These are phyloP conservation scores for Crataegus laevigata DNA, from an alignment of 306 rosid species.

Conservation along the genomic window DNA sequence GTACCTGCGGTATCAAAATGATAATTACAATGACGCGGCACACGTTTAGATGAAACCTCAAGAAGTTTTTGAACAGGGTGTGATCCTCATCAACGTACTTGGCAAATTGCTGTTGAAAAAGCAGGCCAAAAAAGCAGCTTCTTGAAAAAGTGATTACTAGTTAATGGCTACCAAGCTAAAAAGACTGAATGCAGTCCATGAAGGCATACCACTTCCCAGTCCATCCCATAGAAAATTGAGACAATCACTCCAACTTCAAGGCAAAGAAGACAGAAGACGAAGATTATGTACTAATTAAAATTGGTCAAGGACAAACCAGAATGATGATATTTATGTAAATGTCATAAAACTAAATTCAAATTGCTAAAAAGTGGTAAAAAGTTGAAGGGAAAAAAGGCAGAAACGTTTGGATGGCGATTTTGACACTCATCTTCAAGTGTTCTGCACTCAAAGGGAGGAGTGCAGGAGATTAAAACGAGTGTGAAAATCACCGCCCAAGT, in stretches of 20 bases:
- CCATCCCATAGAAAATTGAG: constrained; percentile 22
- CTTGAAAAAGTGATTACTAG: background rate
- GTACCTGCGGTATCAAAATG: constrained; percentile 49
- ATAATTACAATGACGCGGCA: constrained; percentile 31
- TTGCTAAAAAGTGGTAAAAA: background rate
- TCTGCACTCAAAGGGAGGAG: background rate
- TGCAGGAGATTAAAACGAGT: background rate
- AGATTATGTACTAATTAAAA: constrained; percentile 26
- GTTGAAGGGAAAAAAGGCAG: background rate
- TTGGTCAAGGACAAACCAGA: constrained; percentile 22
- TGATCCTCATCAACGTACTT: constrained; percentile 24
- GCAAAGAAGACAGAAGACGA: constrained; percentile 25
- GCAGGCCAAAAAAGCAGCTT: background rate
- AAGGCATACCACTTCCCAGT: constrained; percentile 43
- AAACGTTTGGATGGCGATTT: background rate
- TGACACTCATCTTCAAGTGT: background rate
- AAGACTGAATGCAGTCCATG: background rate
- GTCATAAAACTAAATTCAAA: background rate
- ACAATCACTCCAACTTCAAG: constrained; percentile 20
- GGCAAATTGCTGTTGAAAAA: constrained; percentile 25
- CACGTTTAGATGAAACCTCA: constrained; percentile 23
- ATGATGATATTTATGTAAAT: background rate
- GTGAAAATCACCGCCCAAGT: background rate
- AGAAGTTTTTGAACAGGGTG: constrained; percentile 18
- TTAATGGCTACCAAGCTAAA: background rate